phyloP scores from a whole-genome alignment of 2,329 filamentous ascomycete species.

The Sporothrix pseudoabietina region DNA sequence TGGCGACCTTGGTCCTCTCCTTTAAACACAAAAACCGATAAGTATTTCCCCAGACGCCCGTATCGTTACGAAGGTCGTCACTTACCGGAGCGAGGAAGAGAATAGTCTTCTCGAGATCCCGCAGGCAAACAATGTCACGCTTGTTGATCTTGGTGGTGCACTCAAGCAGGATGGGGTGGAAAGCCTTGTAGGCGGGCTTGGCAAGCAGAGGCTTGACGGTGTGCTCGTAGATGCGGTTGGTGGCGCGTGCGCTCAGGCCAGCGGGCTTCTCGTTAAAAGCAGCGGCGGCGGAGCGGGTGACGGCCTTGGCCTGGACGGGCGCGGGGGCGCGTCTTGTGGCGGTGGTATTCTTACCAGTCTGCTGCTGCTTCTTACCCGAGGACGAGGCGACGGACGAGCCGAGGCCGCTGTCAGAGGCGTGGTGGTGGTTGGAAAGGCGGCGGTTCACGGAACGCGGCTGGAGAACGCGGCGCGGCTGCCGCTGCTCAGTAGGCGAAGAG shows the following conservation, averaged over 20 bases:
- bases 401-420: slow-evolving; percentile 84
- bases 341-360: slow-evolving; percentile 21
- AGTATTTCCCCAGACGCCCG: slow-evolving; percentile 63
- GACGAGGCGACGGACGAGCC: slow-evolving; percentile 77
- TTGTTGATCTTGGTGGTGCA: slow-evolving; percentile 77
- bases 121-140: slow-evolving; percentile 85
- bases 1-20: slow-evolving; percentile 74
- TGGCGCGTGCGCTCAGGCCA: slow-evolving; percentile 68
- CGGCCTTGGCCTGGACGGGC: slow-evolving; percentile 53
- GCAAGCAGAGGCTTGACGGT: slow-evolving; percentile 76
- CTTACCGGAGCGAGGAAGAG: slow-evolving; percentile 93
- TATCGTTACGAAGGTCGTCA: slow-evolving; percentile 44
- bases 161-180: slow-evolving; percentile 76
- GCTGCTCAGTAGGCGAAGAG: slow-evolving; percentile 44
- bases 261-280: slow-evolving; percentile 54
- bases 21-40: slow-evolving; percentile 71
- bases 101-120: slow-evolving; percentile 91
- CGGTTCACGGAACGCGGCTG: slow-evolving; percentile 54
- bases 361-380: slow-evolving; percentile 51
- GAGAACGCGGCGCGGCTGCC: slow-evolving; percentile 52
- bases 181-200: slow-evolving; percentile 73
- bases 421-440: slow-evolving; percentile 59
- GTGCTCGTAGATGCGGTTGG: slow-evolving; percentile 76
- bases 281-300: slow-evolving; percentile 61
- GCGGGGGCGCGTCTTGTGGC: slow-evolving; percentile 41